phyloP scores from a whole-genome alignment of 164 flowering plant species.

The Saururus chinensis region DNA sequence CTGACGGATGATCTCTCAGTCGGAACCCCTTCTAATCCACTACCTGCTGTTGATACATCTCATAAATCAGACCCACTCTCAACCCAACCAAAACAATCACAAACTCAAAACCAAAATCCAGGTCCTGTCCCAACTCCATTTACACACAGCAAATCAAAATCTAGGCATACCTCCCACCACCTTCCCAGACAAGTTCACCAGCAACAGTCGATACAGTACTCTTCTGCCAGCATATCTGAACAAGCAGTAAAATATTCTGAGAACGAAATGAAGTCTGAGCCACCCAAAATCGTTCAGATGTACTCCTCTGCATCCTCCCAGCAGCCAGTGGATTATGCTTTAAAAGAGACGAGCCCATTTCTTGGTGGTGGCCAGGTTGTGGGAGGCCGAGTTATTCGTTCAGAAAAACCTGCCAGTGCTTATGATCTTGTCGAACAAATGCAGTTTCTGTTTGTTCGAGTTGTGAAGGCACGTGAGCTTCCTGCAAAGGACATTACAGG shows the following conservation, averaged over 20 bases:
- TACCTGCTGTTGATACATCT: constrained; percentile 25
- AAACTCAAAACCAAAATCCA: constrained; percentile 6
- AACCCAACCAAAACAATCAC: constrained; percentile 7
- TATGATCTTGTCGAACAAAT: constrained; percentile 89
- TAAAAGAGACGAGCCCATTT: constrained; percentile 87
- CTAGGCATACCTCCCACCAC: constrained; percentile 57
- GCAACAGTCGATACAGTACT: constrained; percentile 9
- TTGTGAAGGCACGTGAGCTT: constrained; percentile 83
- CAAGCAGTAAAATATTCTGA: constrained; percentile 30
- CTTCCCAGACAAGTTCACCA: constrained; percentile 35
- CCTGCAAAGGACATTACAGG: constrained; percentile 82
- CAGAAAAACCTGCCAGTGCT: constrained; percentile 60
- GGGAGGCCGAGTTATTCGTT: constrained; percentile 71
- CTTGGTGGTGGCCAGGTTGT: constrained; percentile 88
- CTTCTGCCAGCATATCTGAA: constrained; percentile 1
- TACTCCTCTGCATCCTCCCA: constrained; percentile 39
- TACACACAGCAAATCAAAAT: constrained; percentile 20
- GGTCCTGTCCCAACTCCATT: constrained; percentile 4
- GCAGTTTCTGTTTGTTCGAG: constrained; percentile 80
- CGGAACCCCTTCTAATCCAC: constrained; percentile 35
- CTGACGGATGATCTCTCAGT: constrained; percentile 53
- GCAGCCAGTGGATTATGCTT: constrained; percentile 68
- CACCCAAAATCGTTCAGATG: constrained; percentile 51
- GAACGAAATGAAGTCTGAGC: constrained; percentile 46
- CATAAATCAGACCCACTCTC: constrained; percentile 8